Base-by-base conservation (phyloP, 2,329 filamentous ascomycete species). In the Diaporthe citrichinensis region DNA sequence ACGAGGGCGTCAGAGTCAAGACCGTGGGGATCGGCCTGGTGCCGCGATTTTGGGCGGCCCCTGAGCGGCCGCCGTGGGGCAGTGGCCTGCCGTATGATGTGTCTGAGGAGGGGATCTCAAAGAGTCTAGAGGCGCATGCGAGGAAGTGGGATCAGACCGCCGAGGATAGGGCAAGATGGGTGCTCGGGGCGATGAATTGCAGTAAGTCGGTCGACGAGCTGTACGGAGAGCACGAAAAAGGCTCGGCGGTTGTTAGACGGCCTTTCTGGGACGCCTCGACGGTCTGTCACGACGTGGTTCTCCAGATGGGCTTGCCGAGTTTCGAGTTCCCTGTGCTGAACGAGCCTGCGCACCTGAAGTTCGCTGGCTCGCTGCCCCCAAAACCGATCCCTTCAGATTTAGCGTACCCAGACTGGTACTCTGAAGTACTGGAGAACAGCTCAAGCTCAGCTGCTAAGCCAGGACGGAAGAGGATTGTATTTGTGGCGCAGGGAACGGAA, bases 401-500 rank as follows among this genome's bases (percentile, higher is more conserved):
- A 44, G 72, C 73, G 3, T 83, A 81, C 51, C 88, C 88, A 0
- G 39, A 78, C 9, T 90, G 87, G 85, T 90, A 87, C 87, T 71
- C 81, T 4, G 84, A 86, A 6, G 81, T 90, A 23, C 78, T 82
- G 14, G 72, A 78, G 23, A 84, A 85, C 59, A 80, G 76, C 17
- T 74, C 74, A 14, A 76, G 79, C 0, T 61, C 74, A 5, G 28
- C 55, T 15, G 15, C 23, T 0, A 41, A 57, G 44, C 6, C 20
- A 20, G 67, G 77, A 59, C 62, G 79, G 78, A 86, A 85, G 73
- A 84, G 84, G 69, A 77, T 90, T 34, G 80, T 90, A 7, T 82
- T 85, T 28, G 87, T 89, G 8, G 83, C 84, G 1, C 88, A 89
- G 77, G 88, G 88, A 6, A 90, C 88, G 3, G 78, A 87, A 4